These are phyloP conservation scores for Cicer judaicum DNA, from an alignment of 306 rosid genomes.

Conservation along the genomic window DNA sequence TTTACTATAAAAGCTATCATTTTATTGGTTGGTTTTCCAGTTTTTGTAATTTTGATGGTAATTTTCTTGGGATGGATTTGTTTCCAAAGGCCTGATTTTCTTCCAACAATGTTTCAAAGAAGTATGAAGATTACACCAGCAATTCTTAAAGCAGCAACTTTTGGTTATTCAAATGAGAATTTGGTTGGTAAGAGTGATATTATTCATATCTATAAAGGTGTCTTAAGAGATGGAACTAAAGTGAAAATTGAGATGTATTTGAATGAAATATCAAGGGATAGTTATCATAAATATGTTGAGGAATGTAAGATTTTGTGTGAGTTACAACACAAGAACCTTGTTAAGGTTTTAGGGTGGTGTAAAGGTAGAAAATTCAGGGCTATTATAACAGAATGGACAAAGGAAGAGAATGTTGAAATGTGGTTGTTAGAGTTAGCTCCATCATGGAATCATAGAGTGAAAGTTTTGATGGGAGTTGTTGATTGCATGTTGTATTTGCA, in stretches of 20 bases:
- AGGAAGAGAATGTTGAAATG: slow-evolving; percentile 53
- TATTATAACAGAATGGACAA: slow-evolving; percentile 59
- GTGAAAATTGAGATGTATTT: slow-evolving; percentile 70
- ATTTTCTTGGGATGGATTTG: slow-evolving; percentile 63
- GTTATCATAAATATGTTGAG: slow-evolving; percentile 45
- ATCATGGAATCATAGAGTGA: slow-evolving; percentile 66
- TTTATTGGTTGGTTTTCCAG: slow-evolving; percentile 62
- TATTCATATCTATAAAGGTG: slow-evolving; percentile 66
- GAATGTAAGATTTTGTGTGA: slow-evolving; percentile 60
- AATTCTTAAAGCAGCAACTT: slow-evolving; percentile 65
- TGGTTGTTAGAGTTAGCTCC: slow-evolving; percentile 60
- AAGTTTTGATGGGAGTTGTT: slow-evolving; percentile 59
- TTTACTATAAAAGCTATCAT: slow-evolving; percentile 52
- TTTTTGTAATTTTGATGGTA: slow-evolving; percentile 57
- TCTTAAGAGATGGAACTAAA: slow-evolving; percentile 58
- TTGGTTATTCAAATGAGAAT: slow-evolving; percentile 52
- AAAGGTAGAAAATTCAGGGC: slow-evolving; percentile 58
- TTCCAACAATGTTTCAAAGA: slow-evolving; percentile 54
- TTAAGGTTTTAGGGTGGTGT: slow-evolving; percentile 69
- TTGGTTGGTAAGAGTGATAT: slow-evolving; percentile 62
- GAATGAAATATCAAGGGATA: slow-evolving; percentile 50
- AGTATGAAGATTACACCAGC: slow-evolving; percentile 55
- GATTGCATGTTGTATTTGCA: slow-evolving; percentile 64
- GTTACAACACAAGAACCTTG: slow-evolving; percentile 62
- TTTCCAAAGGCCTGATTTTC: slow-evolving; percentile 66